Base-by-base conservation (phyloP, 2,329 filamentous ascomycete genomes). In the Sarocladium oryzae region DNA sequence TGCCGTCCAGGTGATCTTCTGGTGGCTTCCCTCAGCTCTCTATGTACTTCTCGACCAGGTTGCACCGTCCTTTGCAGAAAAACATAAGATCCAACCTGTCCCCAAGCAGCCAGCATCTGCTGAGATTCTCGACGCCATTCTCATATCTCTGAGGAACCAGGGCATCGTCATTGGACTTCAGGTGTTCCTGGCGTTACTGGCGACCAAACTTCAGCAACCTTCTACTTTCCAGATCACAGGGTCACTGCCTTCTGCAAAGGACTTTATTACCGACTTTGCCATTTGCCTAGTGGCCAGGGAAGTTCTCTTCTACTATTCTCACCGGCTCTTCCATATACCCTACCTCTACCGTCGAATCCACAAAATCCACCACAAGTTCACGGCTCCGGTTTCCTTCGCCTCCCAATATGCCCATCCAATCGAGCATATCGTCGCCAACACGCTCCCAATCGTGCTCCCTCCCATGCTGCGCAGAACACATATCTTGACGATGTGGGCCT, bases 321-420 rank as follows among this genome's bases (percentile, higher is more conserved):
- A 82, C 60, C 74, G 78, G 6, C 57, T 77, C 2, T 65, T 82
- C 4, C 78, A 82, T 61, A 58, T 66, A 5, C 74, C 70, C 0
- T 60, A 55, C 5, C 60, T 79, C 5, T 82, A 81, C 64, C 61
- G 61, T 10, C 62, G 62, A 28, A 71, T 82, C 53, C 79, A 82
- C 66, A 81, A 81, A 56, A 66, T 66, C 20, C 79, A 82, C 57
- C 79, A 82, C 63, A 65, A 65, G 21, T 82, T 80, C 64, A 76
- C 71, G 0, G 76, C 78, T 1, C 78, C 78, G 0, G 71, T 82
- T 2, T 73, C 76, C 0, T 66, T 81, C 4, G 69, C 78, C 0
- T 75, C 78, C 2, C 75, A 81, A 56, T 82, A 78, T 56, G 76
- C 77, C 0, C 78, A 81, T 56, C 77, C 77, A 0, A 53, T 76